Evolutionary conservation across 2,329 filamentous ascomycete genomes (phyloP).

Genomic region (Dothideomycetes sp.): DNA sequence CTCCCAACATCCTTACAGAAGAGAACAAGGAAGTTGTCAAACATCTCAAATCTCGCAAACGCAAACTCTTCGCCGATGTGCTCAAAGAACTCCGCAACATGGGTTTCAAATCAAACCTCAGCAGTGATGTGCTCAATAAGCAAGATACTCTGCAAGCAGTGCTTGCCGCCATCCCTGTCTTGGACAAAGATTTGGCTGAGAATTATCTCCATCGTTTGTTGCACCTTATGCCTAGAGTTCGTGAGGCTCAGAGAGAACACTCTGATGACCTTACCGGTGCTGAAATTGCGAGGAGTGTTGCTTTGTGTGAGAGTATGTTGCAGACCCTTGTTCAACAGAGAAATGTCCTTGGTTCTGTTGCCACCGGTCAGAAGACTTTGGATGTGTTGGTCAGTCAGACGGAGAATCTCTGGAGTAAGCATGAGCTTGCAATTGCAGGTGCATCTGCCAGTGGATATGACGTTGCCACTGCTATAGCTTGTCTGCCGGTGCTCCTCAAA

Average conservation of each 20-base stretch:
- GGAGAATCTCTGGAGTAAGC: constrained; percentile 18
- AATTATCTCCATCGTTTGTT: constrained; percentile 72
- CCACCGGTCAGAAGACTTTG: constrained; percentile 26
- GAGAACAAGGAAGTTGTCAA: constrained; percentile 79
- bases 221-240: constrained; percentile 60
- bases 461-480: constrained; percentile 32
- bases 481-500: constrained; percentile 61
- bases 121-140: constrained; percentile 59
- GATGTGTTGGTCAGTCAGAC: constrained; percentile 29
- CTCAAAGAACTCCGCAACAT: constrained; percentile 75
- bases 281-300: constrained; percentile 69
- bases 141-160: constrained; percentile 65
- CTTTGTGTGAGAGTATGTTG: constrained; percentile 79
- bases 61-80: constrained; percentile 81
- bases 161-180: constrained; percentile 45
- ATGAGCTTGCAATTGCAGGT: neutral
- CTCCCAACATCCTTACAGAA: constrained; percentile 69
- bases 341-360: constrained; percentile 32
- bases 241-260: constrained; percentile 61
- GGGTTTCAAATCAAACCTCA: constrained; percentile 79
- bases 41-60: constrained; percentile 83
- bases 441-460: constrained; percentile 3
- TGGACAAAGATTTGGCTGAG: constrained; percentile 41
- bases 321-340: constrained; percentile 56
- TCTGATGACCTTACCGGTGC: constrained; percentile 76